Evolutionary conservation across 1,284 basidiomycete species (phyloP), one percentile per base, ranked within the genome.

Genomic region (Trichosporon asahii): DNA sequence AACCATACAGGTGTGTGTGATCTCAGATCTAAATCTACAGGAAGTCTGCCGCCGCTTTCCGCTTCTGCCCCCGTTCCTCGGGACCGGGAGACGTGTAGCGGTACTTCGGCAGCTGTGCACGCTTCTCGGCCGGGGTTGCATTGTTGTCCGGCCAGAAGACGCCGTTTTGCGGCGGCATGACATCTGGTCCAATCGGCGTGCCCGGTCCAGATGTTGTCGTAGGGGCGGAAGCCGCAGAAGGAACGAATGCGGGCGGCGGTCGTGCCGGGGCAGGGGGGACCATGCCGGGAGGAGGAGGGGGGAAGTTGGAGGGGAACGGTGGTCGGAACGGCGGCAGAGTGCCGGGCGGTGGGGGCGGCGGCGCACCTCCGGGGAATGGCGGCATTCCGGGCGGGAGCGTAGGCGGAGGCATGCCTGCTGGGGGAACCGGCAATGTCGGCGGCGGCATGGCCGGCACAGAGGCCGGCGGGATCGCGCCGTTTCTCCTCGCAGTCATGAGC

Each of bases 21-120:
- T 61, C 27, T 33, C 57, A 61, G 31, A 25, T 66, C 66, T 66
- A 49, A 33, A 40, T 53, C 66, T 67, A 82, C 75, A 84, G 72
- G 70, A 85, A 79, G 68, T 85, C 84, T 15, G 81, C 82, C 29
- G 84, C 84, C n/a, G 83, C 81, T 73, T 84, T 83, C 33, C 84
- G 74, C 70, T 82, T 83, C 73, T 78, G 77, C 15, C 75, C 73
- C 64, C 73, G 74, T 2, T 67, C 77, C 44, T 77, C 77, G 55
- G 67, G 76, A 15, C 68, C 75, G 66, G 82, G 81, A 67, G 83
- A 80, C 27, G 86, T 81, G 80, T 88, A 87, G 75, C 88, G 88
- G 84, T 95, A 95, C 80, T 88, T 89, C n/a, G 87, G 80, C 74
- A 90, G 85, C 76, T 88, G 87, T 0, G 93, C 90, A 71, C 94